These are phyloP conservation scores for Alternaria solani DNA, from an alignment of 2,329 filamentous ascomycete genomes.

Conservation along the genomic window DNA sequence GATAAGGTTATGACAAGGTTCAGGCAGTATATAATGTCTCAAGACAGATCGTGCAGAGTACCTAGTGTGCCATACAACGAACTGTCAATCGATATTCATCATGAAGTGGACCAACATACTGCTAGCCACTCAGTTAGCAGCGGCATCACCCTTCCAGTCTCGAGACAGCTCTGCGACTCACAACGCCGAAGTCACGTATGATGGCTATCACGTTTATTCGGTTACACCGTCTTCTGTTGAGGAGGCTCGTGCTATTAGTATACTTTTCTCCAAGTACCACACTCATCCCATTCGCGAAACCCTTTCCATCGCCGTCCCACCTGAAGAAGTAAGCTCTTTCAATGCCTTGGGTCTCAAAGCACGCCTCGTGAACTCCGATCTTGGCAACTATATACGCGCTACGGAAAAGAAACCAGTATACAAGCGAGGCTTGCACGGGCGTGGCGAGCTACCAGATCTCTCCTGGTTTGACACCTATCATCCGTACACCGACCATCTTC, in stretches of 20 bases:
- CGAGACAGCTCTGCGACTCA: slow-evolving; percentile 4
- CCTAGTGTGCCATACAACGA: not conserved
- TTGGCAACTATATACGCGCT: slow-evolving; percentile 53
- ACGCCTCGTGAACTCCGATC: slow-evolving; percentile 55
- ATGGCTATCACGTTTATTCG: slow-evolving; percentile 32
- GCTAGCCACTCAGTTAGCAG: slow-evolving; percentile 21
- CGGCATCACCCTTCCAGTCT: slow-evolving; percentile 18
- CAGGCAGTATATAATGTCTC: not conserved
- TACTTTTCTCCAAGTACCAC: slow-evolving; percentile 27
- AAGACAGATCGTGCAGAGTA: not conserved
- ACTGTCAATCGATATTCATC: not conserved
- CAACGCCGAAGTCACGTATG: slow-evolving; percentile 18
- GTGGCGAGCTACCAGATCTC: slow-evolving; percentile 53
- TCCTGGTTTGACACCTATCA: slow-evolving; percentile 47
- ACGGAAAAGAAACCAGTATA: slow-evolving; percentile 24
- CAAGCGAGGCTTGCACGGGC: slow-evolving; percentile 23
- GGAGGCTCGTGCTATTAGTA: slow-evolving; percentile 24
- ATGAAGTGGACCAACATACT: slow-evolving; percentile 23
- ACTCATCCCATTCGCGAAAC: slow-evolving; percentile 32
- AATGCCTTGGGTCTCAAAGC: slow-evolving; percentile 47
- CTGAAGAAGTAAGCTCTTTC: slow-evolving; percentile 51
- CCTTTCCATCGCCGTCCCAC: slow-evolving; percentile 50
- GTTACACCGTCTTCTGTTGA: slow-evolving; percentile 23
- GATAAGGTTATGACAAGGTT: slow-evolving; percentile 2
- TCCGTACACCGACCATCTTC: slow-evolving; percentile 39